These are phyloP conservation scores for Orychophragmus violaceus DNA, from an alignment of 345 rosid genomes.

Conservation along the genomic window DNA sequence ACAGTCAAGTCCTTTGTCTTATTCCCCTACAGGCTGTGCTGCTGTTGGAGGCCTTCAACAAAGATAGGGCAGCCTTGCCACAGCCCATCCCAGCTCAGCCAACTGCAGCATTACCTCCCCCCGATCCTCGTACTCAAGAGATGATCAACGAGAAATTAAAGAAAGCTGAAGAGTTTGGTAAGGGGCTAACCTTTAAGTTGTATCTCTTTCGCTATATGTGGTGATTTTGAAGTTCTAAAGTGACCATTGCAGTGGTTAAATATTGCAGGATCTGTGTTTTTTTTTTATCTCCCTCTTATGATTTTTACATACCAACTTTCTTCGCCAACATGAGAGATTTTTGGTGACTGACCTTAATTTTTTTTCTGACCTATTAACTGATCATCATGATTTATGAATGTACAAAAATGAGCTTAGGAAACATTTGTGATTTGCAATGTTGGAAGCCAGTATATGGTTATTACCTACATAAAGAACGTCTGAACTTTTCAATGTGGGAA, in stretches of 20 bases:
- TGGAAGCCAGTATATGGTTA: background rate
- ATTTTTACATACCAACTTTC: background rate
- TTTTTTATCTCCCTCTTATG: background rate
- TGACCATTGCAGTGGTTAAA: background rate
- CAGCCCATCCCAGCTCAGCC: constrained; percentile 76
- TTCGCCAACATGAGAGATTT: background rate
- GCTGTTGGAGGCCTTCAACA: constrained; percentile 96
- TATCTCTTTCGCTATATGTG: background rate
- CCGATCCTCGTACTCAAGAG: constrained; percentile 92
- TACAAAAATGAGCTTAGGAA: background rate
- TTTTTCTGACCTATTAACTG: background rate
- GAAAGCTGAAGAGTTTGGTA: constrained; percentile 99
- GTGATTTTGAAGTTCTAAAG: background rate
- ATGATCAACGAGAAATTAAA: constrained; percentile 97
- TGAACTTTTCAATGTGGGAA: background rate
- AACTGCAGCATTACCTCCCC: constrained; percentile 62
- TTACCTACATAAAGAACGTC: background rate
- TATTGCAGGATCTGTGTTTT: background rate
- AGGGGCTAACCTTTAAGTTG: constrained; percentile 19
- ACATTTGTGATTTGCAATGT: background rate
- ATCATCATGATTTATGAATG: background rate
- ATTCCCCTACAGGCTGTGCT: constrained; percentile 61
- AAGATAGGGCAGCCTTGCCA: constrained; percentile 96
- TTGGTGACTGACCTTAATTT: background rate
- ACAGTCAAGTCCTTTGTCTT: constrained; percentile 5